A percentile compares a stretch with the other conserved stretches of the same genome.
Conservation (phyloP, 257 asterid genomes). For the Ilex aquifolium region DNA sequence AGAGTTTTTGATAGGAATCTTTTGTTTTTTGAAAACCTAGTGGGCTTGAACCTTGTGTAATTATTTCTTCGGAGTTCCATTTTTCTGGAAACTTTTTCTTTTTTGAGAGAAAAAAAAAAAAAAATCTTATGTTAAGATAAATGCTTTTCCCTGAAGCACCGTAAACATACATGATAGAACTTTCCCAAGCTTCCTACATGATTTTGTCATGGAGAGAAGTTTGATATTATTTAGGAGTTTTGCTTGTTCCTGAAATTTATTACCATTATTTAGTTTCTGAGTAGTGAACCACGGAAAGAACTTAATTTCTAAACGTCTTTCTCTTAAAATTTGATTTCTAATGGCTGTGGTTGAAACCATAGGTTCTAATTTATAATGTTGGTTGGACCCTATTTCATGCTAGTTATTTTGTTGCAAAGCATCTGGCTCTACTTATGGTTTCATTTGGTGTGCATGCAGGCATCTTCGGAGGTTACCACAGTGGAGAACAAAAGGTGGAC, state of each 20-base stretch:
- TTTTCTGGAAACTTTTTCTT: no score
- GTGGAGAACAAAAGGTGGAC: conserved; percentile 72
- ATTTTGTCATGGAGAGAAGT: no score
- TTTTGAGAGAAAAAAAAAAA: no score
- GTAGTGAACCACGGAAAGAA: no score
- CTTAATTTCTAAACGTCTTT: not conserved
- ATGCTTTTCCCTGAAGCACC: no score
- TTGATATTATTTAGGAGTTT: not conserved
- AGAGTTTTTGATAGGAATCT: no score
- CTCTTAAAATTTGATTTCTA: conserved; percentile 6
- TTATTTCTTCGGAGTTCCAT: no score
- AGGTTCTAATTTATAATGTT: not conserved
- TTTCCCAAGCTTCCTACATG: no score
- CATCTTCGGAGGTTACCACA: conserved; percentile 40
- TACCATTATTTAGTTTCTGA: not conserved
- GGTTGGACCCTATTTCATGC: not conserved
- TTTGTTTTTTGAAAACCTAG: no score
- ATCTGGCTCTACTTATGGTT: not conserved
- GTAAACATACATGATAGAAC: no score
- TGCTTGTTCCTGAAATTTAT: not conserved
- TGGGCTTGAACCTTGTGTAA: no score
- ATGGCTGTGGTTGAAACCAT: not conserved
- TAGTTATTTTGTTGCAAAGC: not conserved
- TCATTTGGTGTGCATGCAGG: conserved; percentile 25
- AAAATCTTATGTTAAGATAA: no score